These are phyloP conservation scores for Salinomyces thailandicus DNA, from an alignment of 2,329 filamentous ascomycete species.

Conservation along the genomic window DNA sequence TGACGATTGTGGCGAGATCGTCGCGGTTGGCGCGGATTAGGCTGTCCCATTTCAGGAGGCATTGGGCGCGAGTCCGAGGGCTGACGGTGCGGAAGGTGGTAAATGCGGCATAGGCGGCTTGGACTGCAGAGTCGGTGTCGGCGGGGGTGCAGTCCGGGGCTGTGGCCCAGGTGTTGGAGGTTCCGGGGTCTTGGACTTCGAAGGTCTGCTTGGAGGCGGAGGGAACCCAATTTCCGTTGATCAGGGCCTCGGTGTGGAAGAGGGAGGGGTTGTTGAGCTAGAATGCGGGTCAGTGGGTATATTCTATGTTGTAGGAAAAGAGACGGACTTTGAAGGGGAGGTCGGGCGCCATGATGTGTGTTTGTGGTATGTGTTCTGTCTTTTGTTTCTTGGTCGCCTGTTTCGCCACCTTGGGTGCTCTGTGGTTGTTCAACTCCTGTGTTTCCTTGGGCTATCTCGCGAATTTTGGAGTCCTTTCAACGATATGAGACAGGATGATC, in stretches of 20 bases:
- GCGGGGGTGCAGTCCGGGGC: constrained; percentile 41
- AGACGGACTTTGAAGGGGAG: constrained; percentile 35
- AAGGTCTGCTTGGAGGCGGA: constrained; percentile 48
- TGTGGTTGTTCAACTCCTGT: too few relatives aligned
- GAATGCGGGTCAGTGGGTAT: neutral
- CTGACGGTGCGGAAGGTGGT: constrained; percentile 49
- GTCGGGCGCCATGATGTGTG: constrained; percentile 21
- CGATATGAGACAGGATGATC: too few relatives aligned
- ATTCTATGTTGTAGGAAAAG: neutral
- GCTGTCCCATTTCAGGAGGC: constrained; percentile 54
- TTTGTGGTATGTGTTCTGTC: constrained; percentile 1
- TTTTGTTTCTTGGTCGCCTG: constrained; percentile 11
- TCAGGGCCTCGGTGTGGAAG: constrained; percentile 45
- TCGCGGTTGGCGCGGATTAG: constrained; percentile 53
- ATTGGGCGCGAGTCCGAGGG: constrained; percentile 50
- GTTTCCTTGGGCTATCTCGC: too few relatives aligned
- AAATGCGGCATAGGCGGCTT: constrained; percentile 51
- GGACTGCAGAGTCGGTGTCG: constrained; percentile 52
- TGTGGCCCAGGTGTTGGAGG: constrained; percentile 39
- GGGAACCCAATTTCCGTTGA: constrained; percentile 46
- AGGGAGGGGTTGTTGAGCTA: constrained; percentile 45
- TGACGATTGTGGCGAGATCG: constrained; percentile 53
- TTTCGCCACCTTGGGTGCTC: too few relatives aligned
- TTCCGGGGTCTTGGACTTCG: constrained; percentile 45
- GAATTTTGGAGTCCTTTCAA: too few relatives aligned